These are phyloP conservation scores for Cystoisospora suis DNA, from an alignment of 169 alveolate species.

Conservation along the genomic window DNA sequence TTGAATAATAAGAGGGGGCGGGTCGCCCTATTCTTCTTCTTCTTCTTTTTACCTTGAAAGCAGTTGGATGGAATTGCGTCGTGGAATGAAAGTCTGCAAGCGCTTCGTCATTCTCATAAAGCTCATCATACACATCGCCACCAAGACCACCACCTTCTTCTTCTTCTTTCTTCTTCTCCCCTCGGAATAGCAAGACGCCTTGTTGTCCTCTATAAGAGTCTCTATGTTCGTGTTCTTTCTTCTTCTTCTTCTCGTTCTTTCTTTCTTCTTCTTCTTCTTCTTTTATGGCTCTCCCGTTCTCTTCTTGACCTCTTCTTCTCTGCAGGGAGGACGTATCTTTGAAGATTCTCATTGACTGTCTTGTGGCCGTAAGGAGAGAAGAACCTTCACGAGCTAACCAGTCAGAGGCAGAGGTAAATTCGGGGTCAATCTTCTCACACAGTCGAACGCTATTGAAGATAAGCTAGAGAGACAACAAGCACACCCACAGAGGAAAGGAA, in stretches of 20 bases:
- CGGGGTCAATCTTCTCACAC: constrained; percentile 27
- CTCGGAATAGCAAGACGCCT: neutral
- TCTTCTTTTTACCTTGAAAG: neutral
- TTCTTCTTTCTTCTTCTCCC: neutral
- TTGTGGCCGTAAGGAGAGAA: neutral
- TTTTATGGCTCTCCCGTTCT: too few relatives aligned
- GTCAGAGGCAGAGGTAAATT: neutral
- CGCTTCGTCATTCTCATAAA: neutral
- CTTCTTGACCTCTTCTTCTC: too few relatives aligned
- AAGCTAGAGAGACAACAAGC: neutral
- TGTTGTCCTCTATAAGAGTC: too few relatives aligned
- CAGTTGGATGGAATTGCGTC: constrained; percentile 36
- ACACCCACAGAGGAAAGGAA: neutral
- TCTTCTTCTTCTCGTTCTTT: neutral
- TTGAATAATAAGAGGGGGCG: neutral
- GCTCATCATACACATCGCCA: neutral
- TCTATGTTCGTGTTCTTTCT: too few relatives aligned
- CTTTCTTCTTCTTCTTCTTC: too few relatives aligned
- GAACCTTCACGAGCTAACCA: neutral
- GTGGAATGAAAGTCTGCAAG: constrained; percentile 38
- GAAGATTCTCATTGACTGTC: too few relatives aligned
- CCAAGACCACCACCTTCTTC: neutral
- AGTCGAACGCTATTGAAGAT: constrained; percentile 42
- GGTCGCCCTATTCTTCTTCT: neutral
- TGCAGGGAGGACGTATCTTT: too few relatives aligned